Percentiles rank a stretch among this genome's conserved stretches.
These are phyloP conservation scores for Chenopodium berlandieri DNA, from an alignment of 148 eudicot genomes.

Conservation along the genomic window DNA sequence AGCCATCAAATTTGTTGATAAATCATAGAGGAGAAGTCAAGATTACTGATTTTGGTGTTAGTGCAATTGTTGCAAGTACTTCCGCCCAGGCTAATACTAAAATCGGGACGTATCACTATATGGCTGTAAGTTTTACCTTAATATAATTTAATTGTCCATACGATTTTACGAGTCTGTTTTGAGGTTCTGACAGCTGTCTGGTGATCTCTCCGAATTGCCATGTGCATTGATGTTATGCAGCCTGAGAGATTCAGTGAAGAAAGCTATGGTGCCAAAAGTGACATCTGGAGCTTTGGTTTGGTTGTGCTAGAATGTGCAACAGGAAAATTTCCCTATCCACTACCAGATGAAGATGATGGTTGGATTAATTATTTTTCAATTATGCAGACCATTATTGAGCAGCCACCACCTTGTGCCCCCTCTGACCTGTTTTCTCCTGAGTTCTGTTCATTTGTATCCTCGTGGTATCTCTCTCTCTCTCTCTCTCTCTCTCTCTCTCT, in stretches of 20 bases:
- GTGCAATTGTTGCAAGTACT: conserved; percentile 86
- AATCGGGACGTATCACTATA: conserved; percentile 90
- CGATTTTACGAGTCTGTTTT: conserved; percentile 5
- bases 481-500: background rate
- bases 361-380: conserved; percentile 70
- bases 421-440: conserved; percentile 76
- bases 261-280: conserved; percentile 65
- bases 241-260: conserved; percentile 89
- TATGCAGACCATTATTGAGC: conserved; percentile 79
- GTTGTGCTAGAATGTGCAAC: conserved; percentile 89
- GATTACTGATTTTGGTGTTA: conserved; percentile 98
- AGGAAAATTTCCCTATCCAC: conserved; percentile 75
- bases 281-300: conserved; percentile 97
- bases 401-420: conserved; percentile 77
- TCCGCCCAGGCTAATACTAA: conserved; percentile 88
- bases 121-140: conserved; percentile 68
- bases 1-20: conserved; percentile 93
- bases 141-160: conserved; percentile 1
- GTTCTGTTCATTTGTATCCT: conserved; percentile 90
- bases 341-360: conserved; percentile 60
- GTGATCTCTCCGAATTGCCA: background rate
- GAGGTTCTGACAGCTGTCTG: background rate
- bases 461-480: conserved; percentile 49
- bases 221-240: conserved; percentile 31
- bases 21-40: conserved; percentile 97